Conservation (phyloP, 148 eudicot genomes). For the Rhododendron vialii region DNA sequence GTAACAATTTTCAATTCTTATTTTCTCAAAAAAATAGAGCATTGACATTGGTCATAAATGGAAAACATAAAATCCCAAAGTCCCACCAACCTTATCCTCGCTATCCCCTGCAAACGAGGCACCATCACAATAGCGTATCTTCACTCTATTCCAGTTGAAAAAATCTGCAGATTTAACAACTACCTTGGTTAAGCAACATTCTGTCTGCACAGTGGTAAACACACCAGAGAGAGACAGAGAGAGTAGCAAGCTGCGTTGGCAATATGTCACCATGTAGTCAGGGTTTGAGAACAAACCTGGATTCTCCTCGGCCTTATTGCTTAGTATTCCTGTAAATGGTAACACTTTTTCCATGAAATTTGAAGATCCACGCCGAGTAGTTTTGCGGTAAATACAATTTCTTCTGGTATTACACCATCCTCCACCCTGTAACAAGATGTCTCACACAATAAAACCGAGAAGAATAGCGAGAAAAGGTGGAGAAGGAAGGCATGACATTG, state of each 20-base stretch:
- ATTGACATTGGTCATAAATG: neutral
- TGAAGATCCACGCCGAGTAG: slow-evolving; percentile 87
- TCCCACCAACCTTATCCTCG: slow-evolving; percentile 61
- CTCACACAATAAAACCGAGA: neutral
- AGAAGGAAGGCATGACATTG: neutral
- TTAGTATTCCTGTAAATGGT: slow-evolving; percentile 80
- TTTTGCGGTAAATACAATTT: slow-evolving; percentile 82
- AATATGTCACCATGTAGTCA: neutral
- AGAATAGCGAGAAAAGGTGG: neutral
- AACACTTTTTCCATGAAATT: slow-evolving; percentile 66
- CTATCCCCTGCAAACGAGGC: slow-evolving; percentile 95
- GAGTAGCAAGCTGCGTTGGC: neutral
- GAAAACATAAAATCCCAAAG: neutral
- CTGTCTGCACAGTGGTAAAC: neutral
- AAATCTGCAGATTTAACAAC: slow-evolving; percentile 50
- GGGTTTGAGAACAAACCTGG: slow-evolving; percentile 48
- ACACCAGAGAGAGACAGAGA: neutral
- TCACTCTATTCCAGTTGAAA: slow-evolving; percentile 96
- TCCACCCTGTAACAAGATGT: slow-evolving; percentile 69
- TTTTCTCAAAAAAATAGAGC: neutral
- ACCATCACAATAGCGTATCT: slow-evolving; percentile 93
- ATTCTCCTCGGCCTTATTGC: slow-evolving; percentile 86
- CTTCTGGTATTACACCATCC: slow-evolving; percentile 88
- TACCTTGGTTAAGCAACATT: neutral
- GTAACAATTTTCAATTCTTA: neutral